Evolutionary conservation across 768 basidiomycete species (phyloP), one percentile per base, ranked within the genome.

Genomic region (Collybia sordida): DNA sequence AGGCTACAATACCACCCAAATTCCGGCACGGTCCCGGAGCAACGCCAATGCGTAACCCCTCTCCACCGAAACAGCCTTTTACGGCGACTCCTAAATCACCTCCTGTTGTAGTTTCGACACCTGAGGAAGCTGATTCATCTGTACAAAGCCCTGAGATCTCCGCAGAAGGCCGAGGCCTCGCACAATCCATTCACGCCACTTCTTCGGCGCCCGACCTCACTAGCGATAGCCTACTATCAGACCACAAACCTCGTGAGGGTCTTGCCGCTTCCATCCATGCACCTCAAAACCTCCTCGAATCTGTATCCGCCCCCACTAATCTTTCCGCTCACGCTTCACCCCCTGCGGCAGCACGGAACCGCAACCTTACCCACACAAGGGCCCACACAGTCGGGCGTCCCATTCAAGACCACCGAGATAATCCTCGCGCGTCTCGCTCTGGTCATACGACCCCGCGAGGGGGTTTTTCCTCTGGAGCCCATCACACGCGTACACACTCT

Each of bases 401-500:
- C 49, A 56, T 57, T 47, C 63, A 55, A 60, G 65, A 56, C 56
- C 72, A 59, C 51, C 58, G 37, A 62, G 58, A 67, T 42, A 51
- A 48, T 42, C 53, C 62, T 31, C 67, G 72, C 42, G 64, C 70
- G 52, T 66, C 71, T 51, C 71, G 74, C 53, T 74, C 77, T 18
- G 74, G 79, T 42, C 63, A 72, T 40, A 67, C 76, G 45, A 74
- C 79, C 1, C 72, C 77, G 19, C 69, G 73, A 51, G 68, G 63
- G 15, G 74, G 69, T 40, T 65, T 62, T 14, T 35, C 66, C 38
- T 56, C 64, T 55, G 63, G 64, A 21, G 60, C 61, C 11, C 68
- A 79, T 46, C 81, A 84, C 58, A 60, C 74, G 5, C 81, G 87
- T 35, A 86, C 82, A 37, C 86, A 85, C 54, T 89, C 88, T 0